phyloP scores from a whole-genome alignment of 169 alveolate genomes.

The Fabrea salina region DNA sequence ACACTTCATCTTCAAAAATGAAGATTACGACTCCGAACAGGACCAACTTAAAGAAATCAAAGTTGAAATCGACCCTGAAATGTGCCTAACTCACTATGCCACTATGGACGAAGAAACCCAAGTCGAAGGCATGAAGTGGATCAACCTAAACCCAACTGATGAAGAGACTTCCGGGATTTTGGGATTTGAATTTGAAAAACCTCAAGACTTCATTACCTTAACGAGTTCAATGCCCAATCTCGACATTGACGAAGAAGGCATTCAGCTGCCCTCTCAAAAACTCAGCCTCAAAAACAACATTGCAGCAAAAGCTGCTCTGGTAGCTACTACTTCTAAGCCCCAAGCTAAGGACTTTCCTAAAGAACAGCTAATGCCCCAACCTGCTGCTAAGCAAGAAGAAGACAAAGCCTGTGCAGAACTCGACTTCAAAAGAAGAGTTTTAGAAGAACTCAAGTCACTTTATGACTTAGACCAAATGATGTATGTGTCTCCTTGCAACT shows the following conservation, averaged over 20 bases:
- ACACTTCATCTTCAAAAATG: not conserved
- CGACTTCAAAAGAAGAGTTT: not conserved
- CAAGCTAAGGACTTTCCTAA: not conserved
- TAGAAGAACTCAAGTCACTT: not conserved
- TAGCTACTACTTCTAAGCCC: not conserved
- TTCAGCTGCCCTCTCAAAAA: not conserved
- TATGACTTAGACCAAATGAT: not conserved
- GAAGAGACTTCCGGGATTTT: not conserved
- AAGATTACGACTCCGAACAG: conserved; percentile 11
- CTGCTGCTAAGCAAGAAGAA: not conserved
- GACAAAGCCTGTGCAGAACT: not conserved
- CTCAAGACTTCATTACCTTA: not conserved
- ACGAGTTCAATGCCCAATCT: not conserved
- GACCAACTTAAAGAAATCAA: not conserved
- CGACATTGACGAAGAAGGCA: conserved; percentile 19
- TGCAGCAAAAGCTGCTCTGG: not conserved
- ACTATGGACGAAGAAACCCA: not conserved
- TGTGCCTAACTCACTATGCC: not conserved
- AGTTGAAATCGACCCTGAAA: not conserved
- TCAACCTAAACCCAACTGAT: not conserved
- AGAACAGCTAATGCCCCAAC: not conserved
- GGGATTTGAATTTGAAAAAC: conserved; percentile 16
- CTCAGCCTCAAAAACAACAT: not conserved
- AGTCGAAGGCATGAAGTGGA: conserved; percentile 12
- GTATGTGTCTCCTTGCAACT: not conserved